These are phyloP conservation scores for Dipteronia dyeriana DNA, from an alignment of 345 rosid species.

Conservation along the genomic window DNA sequence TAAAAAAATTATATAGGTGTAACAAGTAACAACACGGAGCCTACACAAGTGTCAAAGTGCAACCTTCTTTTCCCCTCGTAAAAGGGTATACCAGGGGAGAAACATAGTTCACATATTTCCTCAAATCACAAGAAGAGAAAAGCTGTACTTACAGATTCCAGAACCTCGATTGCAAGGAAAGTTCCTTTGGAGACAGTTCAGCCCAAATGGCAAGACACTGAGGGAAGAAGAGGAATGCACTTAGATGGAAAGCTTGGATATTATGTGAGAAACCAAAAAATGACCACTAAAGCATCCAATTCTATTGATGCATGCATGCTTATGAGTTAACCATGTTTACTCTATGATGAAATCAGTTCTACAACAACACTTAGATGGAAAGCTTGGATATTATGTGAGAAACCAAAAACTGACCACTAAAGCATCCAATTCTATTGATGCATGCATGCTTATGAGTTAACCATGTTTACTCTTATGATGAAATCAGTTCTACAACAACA, in stretches of 20 bases:
- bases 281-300: background rate
- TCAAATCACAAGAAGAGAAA: background rate
- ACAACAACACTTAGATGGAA: background rate
- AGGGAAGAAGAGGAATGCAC: conserved; percentile 21
- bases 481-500: background rate
- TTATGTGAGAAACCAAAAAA: background rate
- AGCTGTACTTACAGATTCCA: conserved; percentile 56
- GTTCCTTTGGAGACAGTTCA: conserved; percentile 66
- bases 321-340: background rate
- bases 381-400: background rate
- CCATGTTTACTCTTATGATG: background rate
- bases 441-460: background rate
- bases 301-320: background rate
- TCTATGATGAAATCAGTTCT: background rate
- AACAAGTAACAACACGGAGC: background rate
- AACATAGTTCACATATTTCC: background rate
- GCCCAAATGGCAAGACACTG: conserved; percentile 47
- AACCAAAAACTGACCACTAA: background rate
- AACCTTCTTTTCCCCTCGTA: background rate
- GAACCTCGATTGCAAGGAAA: conserved; percentile 60
- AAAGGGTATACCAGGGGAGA: background rate
- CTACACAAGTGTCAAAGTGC: background rate
- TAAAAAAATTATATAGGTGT: background rate
- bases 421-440: background rate
- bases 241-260: background rate